Evolutionary conservation across 2,329 filamentous ascomycete genomes (phyloP).

Genomic region (Geosmithia morbida): DNA sequence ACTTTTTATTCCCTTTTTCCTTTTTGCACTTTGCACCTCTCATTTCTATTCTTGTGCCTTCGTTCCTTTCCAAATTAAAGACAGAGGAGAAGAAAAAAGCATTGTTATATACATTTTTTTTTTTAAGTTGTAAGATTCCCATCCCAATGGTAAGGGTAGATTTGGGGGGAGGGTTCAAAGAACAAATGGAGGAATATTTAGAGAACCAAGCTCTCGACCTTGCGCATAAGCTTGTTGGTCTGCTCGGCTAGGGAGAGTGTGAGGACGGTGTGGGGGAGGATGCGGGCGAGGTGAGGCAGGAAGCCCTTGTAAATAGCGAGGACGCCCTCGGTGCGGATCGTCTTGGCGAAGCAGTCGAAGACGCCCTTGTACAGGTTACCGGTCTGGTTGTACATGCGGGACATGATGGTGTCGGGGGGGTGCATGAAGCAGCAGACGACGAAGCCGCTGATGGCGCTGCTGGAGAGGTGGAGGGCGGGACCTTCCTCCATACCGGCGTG

Average conservation of each 20-base stretch:
- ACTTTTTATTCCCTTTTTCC: not conserved
- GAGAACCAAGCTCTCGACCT: conserved; percentile 50
- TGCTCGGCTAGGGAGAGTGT: conserved; percentile 91
- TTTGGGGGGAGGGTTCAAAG: not conserved
- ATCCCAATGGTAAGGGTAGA: not conserved
- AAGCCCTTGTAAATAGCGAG: conserved; percentile 97
- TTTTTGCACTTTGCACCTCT: not conserved
- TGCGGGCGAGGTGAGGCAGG: conserved; percentile 84
- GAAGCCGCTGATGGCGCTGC: conserved; percentile 81
- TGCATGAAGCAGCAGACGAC: conserved; percentile 98
- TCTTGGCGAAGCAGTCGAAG: conserved; percentile 84
- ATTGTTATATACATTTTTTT: not conserved
- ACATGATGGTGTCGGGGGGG: conserved; percentile 86
- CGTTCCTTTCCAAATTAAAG: not conserved
- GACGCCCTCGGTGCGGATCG: conserved; percentile 77
- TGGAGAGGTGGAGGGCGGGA: conserved; percentile 73
- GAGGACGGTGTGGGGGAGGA: conserved; percentile 88
- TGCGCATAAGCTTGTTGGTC: conserved; percentile 83
- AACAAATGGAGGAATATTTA: not conserved
- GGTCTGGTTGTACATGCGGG: conserved; percentile 95
- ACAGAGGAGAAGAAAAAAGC: not conserved
- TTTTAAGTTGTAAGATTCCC: not conserved
- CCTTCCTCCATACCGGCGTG: conserved; percentile 87
- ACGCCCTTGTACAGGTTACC: conserved; percentile 92
- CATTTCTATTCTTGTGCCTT: not conserved